phyloP scores from a whole-genome alignment of 352 stramenopile genomes.

The Bremia lactucae region DNA sequence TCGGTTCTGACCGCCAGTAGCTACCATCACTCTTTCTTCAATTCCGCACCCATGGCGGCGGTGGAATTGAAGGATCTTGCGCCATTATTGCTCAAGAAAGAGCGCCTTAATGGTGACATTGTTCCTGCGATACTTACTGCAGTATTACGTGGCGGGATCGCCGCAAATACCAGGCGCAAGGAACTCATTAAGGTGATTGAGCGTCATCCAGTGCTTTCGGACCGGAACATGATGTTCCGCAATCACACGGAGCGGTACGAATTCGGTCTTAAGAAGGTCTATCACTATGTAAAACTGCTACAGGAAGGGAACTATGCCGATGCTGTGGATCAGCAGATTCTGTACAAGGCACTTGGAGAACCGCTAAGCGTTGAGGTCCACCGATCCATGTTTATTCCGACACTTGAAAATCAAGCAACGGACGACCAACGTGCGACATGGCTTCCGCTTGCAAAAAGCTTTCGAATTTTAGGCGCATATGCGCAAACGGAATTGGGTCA shows the following conservation, averaged over 20 bases:
- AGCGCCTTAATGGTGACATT: conserved; percentile 17
- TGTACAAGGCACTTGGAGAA: conserved; percentile 17
- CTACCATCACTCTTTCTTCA: conserved; percentile 1
- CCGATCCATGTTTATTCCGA: conserved; percentile 19
- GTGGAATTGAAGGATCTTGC: conserved; percentile 24
- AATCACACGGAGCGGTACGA: conserved; percentile 22
- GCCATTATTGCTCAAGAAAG: conserved; percentile 13
- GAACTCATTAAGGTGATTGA: conserved; percentile 13
- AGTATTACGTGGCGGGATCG: conserved; percentile 7
- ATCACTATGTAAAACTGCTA: conserved; percentile 15
- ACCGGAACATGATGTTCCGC: conserved; percentile 22
- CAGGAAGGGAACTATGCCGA: conserved; percentile 11
- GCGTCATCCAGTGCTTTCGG: conserved; percentile 14
- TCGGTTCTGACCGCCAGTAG: background rate
- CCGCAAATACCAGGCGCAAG: conserved; percentile 12
- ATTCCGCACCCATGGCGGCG: background rate
- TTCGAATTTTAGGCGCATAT: conserved; percentile 19
- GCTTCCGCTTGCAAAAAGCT: conserved; percentile 18
- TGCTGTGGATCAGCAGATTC: conserved; percentile 11
- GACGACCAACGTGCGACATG: conserved; percentile 18
- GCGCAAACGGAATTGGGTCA: conserved; percentile 24
- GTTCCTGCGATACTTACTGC: conserved; percentile 9
- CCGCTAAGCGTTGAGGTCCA: conserved; percentile 14
- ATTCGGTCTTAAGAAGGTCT: conserved; percentile 19
- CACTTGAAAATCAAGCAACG: conserved; percentile 17